These are phyloP conservation scores for Tieghemostelium lacteum DNA, from an alignment of 78 protist species.

Conservation along the genomic window DNA sequence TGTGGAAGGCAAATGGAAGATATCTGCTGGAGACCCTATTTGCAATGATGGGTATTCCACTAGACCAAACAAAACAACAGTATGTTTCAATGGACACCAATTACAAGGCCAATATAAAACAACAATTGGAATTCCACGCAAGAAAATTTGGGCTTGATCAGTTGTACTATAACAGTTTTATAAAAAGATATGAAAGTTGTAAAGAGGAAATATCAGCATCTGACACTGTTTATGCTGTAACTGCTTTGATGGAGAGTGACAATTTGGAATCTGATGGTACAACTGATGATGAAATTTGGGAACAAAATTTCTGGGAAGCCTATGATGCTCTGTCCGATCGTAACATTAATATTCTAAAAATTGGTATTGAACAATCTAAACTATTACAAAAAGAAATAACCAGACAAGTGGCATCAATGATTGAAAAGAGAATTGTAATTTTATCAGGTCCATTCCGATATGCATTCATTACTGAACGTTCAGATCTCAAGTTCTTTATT, in stretches of 20 bases:
- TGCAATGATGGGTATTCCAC: conserved; percentile 79
- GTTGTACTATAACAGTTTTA: conserved; percentile 49
- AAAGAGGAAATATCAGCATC: conserved; percentile 54
- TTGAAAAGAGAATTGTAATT: conserved; percentile 55
- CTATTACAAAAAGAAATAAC: conserved; percentile 65
- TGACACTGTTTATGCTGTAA: conserved; percentile 66
- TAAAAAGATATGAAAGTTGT: conserved; percentile 12
- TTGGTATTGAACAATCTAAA: conserved; percentile 66
- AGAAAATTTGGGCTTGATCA: conserved; percentile 55
- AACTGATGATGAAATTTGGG: conserved; percentile 59
- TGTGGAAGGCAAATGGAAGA: conserved; percentile 77
- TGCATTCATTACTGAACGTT: conserved; percentile 47
- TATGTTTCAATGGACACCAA: conserved; percentile 18
- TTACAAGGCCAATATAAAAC: conserved; percentile 11
- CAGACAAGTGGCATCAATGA: conserved; percentile 50
- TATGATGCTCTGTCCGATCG: conserved; percentile 78
- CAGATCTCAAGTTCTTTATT: conserved; percentile 28
- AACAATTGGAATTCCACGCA: conserved; percentile 2
- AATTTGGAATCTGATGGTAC: conserved; percentile 19
- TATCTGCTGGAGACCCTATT: conserved; percentile 50
- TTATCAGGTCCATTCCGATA: conserved; percentile 71
- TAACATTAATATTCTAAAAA: conserved; percentile 17
- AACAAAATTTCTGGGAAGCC: conserved; percentile 80
- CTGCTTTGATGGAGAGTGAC: conserved; percentile 78
- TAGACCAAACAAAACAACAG: conserved; percentile 52